Percentiles rank a stretch among this genome's conserved stretches.
phyloP scores from a whole-genome alignment of 495 filamentous ascomycete species.

The Sordaria brevicollis region DNA sequence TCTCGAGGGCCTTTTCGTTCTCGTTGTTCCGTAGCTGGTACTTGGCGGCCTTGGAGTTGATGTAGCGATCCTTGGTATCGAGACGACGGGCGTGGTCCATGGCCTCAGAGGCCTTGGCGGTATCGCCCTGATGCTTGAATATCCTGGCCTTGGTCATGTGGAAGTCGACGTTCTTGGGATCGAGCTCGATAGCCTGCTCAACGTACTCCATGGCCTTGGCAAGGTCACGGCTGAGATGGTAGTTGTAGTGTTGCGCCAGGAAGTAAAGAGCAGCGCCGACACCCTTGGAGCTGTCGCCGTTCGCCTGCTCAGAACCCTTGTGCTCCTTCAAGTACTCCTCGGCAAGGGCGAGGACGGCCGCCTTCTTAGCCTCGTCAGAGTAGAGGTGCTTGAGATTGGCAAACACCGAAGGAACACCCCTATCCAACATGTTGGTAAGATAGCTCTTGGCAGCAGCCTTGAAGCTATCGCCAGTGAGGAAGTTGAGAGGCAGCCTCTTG shows the following conservation, averaged over 20 bases:
- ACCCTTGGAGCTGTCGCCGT: constrained; percentile 54
- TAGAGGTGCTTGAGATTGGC: constrained; percentile 93
- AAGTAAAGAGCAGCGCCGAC: constrained; percentile 76
- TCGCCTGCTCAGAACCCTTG: constrained; percentile 26
- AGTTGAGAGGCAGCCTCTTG: constrained; percentile 78
- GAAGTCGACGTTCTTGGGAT: constrained; percentile 76
- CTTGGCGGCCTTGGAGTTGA: constrained; percentile 96
- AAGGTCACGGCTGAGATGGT: constrained; percentile 74
- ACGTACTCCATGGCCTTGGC: constrained; percentile 71
- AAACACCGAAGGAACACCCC: constrained; percentile 94
- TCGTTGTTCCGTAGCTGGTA: constrained; percentile 92
- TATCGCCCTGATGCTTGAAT: constrained; percentile 83
- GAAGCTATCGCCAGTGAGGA: constrained; percentile 78
- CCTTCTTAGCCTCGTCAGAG: constrained; percentile 61
- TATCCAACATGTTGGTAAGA: constrained; percentile 76
- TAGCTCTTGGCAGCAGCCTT: constrained; percentile 69
- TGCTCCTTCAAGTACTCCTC: constrained; percentile 61
- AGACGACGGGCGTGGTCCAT: constrained; percentile 83
- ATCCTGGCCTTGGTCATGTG: constrained; percentile 93
- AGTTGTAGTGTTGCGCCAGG: constrained; percentile 94
- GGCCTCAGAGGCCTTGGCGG: constrained; percentile 65
- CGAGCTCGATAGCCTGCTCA: constrained; percentile 68
- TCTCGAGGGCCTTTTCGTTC: constrained; percentile 71
- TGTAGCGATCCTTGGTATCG: constrained; percentile 86
- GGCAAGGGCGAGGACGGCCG: constrained; percentile 62